Evolutionary conservation across 129 eudicot genomes (phyloP).

Genomic region (Lactuca saligna): DNA sequence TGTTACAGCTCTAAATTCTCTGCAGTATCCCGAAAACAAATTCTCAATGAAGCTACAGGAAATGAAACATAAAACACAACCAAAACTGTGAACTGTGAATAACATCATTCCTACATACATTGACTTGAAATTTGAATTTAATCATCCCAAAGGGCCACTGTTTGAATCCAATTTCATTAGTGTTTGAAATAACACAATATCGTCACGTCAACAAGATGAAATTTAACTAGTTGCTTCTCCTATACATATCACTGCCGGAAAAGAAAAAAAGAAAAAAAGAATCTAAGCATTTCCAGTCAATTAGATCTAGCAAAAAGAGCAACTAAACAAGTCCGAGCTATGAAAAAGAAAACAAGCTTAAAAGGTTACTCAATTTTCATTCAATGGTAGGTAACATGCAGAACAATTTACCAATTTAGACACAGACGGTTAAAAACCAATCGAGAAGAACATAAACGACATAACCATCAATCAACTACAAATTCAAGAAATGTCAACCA

Average conservation of each 20-base stretch:
- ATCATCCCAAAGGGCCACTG: conserved; percentile 10
- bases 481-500: conserved; percentile 6
- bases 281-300: conserved; percentile 14
- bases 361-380: background rate
- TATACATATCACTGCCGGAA: conserved; percentile 7
- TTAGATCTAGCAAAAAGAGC: conserved; percentile 20
- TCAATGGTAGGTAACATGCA: conserved; percentile 4
- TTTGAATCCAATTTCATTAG: conserved; percentile 11
- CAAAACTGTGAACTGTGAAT: conserved; percentile 14
- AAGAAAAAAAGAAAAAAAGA: background rate
- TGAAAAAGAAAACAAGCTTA: background rate
- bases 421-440: background rate
- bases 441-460: background rate
- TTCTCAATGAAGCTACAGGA: conserved; percentile 3
- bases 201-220: background rate
- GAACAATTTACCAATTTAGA: background rate
- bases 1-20: conserved; percentile 15
- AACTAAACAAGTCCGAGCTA: conserved; percentile 6
- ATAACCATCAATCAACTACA: conserved; percentile 3
- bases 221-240: background rate
- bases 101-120: conserved; percentile 13
- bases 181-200: background rate
- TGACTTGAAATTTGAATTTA: background rate
- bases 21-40: conserved; percentile 19
- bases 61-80: conserved; percentile 1